Evolutionary conservation across 2,329 filamentous ascomycete genomes (phyloP).

Genomic region (Alternaria ventricosa): DNA sequence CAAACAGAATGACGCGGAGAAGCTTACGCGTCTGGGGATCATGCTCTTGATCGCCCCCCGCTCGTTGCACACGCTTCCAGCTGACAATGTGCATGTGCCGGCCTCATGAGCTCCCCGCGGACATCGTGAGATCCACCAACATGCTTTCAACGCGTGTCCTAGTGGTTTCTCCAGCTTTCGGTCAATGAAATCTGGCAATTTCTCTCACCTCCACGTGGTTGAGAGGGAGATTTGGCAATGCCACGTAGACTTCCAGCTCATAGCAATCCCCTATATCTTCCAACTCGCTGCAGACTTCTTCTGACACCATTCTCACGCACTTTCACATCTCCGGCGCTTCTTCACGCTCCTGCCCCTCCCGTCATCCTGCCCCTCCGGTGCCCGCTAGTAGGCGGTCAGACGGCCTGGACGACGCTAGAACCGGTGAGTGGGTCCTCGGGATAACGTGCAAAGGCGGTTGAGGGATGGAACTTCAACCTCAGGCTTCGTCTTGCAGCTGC

Average conservation of each 20-base stretch:
- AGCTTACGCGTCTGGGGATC: background rate
- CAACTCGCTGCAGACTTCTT: background rate
- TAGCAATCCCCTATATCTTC: background rate
- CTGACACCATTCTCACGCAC: background rate
- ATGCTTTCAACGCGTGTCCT: background rate
- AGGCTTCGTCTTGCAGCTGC: constrained; percentile 18
- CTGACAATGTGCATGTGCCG: background rate
- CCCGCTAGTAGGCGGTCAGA: constrained; percentile 17
- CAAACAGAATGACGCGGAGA: background rate
- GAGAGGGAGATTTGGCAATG: background rate
- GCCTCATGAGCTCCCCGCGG: background rate
- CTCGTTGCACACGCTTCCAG: background rate
- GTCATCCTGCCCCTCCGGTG: background rate
- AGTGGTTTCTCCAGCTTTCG: background rate
- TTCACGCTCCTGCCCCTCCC: background rate
- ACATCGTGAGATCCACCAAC: background rate
- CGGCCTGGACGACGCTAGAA: constrained; percentile 7
- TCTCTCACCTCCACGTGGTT: background rate
- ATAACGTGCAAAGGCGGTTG: constrained; percentile 12
- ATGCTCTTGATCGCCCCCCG: background rate
- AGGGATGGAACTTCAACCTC: constrained; percentile 21
- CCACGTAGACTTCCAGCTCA: background rate
- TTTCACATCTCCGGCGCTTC: background rate
- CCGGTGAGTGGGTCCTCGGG: constrained; percentile 11
- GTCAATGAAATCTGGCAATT: background rate